A percentile compares a stretch with the other conserved stretches of the same genome.
These are phyloP conservation scores for Emericellopsis cladophorae DNA, from an alignment of 2,329 filamentous ascomycete genomes.

Conservation along the genomic window DNA sequence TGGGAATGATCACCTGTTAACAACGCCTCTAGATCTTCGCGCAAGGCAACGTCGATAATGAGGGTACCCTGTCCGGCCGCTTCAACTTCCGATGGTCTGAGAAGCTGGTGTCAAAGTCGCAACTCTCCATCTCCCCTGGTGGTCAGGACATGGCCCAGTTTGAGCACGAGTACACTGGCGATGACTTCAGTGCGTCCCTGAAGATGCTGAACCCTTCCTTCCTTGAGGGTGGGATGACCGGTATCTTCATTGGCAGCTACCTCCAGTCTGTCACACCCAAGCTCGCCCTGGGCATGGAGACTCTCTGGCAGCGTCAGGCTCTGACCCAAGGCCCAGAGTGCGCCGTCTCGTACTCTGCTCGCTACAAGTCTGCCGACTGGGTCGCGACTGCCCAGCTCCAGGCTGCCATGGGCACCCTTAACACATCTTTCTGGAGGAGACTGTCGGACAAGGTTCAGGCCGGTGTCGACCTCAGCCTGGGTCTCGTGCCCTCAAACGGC, in stretches of 20 bases:
- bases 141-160: slow-evolving; percentile 82
- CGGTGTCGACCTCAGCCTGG: slow-evolving; percentile 86
- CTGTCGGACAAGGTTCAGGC: slow-evolving; percentile 93
- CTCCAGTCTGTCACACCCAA: slow-evolving; percentile 83
- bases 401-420: slow-evolving; percentile 68
- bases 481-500: slow-evolving; percentile 54
- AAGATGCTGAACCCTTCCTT: slow-evolving; percentile 94
- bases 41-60: slow-evolving; percentile 91
- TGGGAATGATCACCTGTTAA: neutral
- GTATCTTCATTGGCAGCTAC: slow-evolving; percentile 92
- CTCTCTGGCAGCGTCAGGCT: slow-evolving; percentile 82
- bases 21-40: slow-evolving; percentile 62
- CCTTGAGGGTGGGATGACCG: slow-evolving; percentile 83
- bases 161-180: slow-evolving; percentile 89
- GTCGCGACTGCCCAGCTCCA: slow-evolving; percentile 83
- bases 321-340: slow-evolving; percentile 83
- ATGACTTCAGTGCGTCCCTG: slow-evolving; percentile 84
- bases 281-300: slow-evolving; percentile 80
- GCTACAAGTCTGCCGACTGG: slow-evolving; percentile 89
- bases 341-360: slow-evolving; percentile 76
- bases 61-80: slow-evolving; percentile 73
- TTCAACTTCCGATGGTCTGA: slow-evolving; percentile 88
- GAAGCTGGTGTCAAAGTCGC: slow-evolving; percentile 72
- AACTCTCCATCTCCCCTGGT: slow-evolving; percentile 71
- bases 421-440: slow-evolving; percentile 86